Evolutionary conservation across 1,284 basidiomycete species (phyloP).

Genomic region (Quambalaria eucalypti): DNA sequence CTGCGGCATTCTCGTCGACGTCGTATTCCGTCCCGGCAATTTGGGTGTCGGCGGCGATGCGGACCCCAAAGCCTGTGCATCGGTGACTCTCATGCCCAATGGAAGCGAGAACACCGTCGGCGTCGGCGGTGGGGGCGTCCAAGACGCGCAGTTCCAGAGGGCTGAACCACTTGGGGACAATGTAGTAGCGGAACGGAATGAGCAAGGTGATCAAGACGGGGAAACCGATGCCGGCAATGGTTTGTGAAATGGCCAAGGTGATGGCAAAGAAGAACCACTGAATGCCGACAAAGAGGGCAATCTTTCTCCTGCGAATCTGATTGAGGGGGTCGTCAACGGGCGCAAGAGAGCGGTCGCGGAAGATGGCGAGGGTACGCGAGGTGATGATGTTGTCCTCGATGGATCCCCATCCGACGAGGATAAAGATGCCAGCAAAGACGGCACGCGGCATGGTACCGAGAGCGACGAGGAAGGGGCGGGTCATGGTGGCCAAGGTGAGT

Average conservation of each 20-base stretch:
- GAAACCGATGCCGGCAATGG: slow-evolving; percentile 69
- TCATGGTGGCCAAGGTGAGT: slow-evolving; percentile 45
- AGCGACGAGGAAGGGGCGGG: slow-evolving; percentile 40
- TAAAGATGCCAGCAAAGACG: slow-evolving; percentile 43
- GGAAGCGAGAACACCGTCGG: slow-evolving; percentile 38
- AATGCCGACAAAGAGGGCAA: slow-evolving; percentile 67
- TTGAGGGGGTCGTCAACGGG: slow-evolving; percentile 54
- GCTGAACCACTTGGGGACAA: slow-evolving; percentile 72
- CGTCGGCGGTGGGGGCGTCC: slow-evolving; percentile 71
- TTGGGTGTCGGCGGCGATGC: slow-evolving; percentile 29
- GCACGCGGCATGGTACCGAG: slow-evolving; percentile 41
- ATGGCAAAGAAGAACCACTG: slow-evolving; percentile 79
- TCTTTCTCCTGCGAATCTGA: slow-evolving; percentile 64
- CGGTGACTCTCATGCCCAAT: slow-evolving; percentile 32
- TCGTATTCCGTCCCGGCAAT: slow-evolving; percentile 27
- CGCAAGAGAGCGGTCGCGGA: slow-evolving; percentile 57
- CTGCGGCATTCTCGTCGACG: slow-evolving; percentile 2
- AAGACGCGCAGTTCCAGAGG: slow-evolving; percentile 70
- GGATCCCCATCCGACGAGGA: slow-evolving; percentile 51
- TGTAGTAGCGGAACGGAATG: slow-evolving; percentile 66
- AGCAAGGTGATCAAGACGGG: slow-evolving; percentile 79
- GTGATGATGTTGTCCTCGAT: slow-evolving; percentile 77
- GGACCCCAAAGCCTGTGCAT: slow-evolving; percentile 29
- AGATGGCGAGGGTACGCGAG: slow-evolving; percentile 68
- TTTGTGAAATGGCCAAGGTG: slow-evolving; percentile 86